A percentile compares a stretch with the other conserved stretches of the same genome.
Evolutionary conservation across 495 filamentous ascomycete genomes (phyloP).

Genomic region (Tuber brumale): DNA sequence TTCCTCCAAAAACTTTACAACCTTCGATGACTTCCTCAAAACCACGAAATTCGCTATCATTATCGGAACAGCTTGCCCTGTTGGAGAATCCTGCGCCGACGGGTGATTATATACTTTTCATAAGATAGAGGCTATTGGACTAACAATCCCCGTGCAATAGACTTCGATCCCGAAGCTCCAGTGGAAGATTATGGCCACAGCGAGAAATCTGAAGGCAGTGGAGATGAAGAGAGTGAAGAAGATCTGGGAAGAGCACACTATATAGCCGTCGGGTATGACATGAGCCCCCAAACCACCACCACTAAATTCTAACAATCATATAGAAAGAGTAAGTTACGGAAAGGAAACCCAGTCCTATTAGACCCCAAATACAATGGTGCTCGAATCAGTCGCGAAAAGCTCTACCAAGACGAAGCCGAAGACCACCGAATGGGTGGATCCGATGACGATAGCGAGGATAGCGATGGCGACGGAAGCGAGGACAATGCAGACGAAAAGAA

Average conservation of each 20-base stretch:
- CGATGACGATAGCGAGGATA: slow-evolving; percentile 45
- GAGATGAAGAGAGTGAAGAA: slow-evolving; percentile 40
- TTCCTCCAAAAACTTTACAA: slow-evolving; percentile 2
- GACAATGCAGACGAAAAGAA: slow-evolving; percentile 22
- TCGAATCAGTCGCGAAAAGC: slow-evolving; percentile 64
- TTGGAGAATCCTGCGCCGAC: slow-evolving; percentile 57
- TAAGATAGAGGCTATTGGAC: not conserved
- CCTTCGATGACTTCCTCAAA: slow-evolving; percentile 35
- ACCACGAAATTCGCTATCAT: slow-evolving; percentile 42
- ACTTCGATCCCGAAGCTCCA: slow-evolving; percentile 82
- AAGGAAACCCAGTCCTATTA: slow-evolving; percentile 56
- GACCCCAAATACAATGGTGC: slow-evolving; percentile 80
- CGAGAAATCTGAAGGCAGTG: slow-evolving; percentile 48
- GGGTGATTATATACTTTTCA: slow-evolving; percentile 45
- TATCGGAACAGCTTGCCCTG: slow-evolving; percentile 60
- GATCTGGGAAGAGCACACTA: slow-evolving; percentile 75
- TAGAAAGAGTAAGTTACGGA: slow-evolving; percentile 79
- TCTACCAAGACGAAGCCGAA: slow-evolving; percentile 48
- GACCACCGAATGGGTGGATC: slow-evolving; percentile 43
- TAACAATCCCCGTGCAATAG: slow-evolving; percentile 45
- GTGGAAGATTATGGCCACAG: slow-evolving; percentile 46
- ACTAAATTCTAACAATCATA: slow-evolving; percentile 19
- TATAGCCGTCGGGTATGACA: slow-evolving; percentile 61
- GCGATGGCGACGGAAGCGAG: slow-evolving; percentile 34
- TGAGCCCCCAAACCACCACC: slow-evolving; percentile 13